Conservation (phyloP, 2,329 filamentous ascomycete genomes). For the Fusarium algeriense region DNA sequence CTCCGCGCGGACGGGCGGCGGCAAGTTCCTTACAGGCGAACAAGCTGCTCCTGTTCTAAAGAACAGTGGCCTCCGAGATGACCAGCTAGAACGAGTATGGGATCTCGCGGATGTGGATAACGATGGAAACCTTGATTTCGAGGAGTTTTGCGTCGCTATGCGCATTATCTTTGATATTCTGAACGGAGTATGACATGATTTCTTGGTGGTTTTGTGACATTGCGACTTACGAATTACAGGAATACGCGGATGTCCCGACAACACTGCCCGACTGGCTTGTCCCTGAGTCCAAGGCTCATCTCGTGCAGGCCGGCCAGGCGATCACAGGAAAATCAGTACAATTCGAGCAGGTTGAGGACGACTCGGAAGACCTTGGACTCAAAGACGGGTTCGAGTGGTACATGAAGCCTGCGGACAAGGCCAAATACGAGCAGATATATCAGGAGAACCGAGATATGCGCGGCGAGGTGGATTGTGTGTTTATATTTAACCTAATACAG, state of each 20-base stretch:
- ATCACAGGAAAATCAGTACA: constrained; percentile 82
- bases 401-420: constrained; percentile 91
- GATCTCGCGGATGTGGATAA: constrained; percentile 97
- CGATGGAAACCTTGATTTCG: constrained; percentile 97
- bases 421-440: constrained; percentile 98
- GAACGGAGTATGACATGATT: constrained; percentile 76
- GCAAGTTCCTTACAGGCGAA: constrained; percentile 71
- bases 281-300: constrained; percentile 91
- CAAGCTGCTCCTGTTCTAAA: constrained; percentile 72
- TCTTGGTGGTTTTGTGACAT: constrained; percentile 5
- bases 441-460: constrained; percentile 89
- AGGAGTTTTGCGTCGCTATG: constrained; percentile 99
- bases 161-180: constrained; percentile 96
- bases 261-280: constrained; percentile 95
- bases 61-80: constrained; percentile 72
- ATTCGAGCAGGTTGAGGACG: constrained; percentile 88
- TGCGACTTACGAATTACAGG: constrained; percentile 62
- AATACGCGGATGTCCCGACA: constrained; percentile 89
- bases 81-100: constrained; percentile 96
- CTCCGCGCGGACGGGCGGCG: constrained; percentile 68
- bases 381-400: constrained; percentile 99
- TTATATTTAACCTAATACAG: not conserved
- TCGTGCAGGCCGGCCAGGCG: constrained; percentile 85
- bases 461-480: constrained; percentile 83
- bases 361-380: constrained; percentile 83